Evolutionary conservation across 331 rosid genomes (phyloP), one percentile per base, ranked within the genome.

Genomic region (Spiraea crenata): DNA sequence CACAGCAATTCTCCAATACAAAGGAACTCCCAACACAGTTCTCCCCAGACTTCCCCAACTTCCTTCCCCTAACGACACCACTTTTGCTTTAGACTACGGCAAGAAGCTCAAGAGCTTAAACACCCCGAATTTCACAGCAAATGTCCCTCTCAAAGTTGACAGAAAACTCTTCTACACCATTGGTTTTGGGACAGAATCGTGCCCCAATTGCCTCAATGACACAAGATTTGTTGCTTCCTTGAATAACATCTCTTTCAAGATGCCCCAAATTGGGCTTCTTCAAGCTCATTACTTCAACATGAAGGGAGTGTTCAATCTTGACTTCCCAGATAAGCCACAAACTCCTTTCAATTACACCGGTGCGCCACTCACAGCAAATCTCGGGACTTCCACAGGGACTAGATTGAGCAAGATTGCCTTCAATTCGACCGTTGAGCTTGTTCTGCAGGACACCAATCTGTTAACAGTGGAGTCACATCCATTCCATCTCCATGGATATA

Each of bases 401-500:
- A 82, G 97, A 73, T 76, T 85, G 40, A 74, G 81, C 80, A 88
- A 86, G 83, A 71, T 91, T 78, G 83, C 83, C 19, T 88, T 85
- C 56, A 88, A 91, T 79, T 88, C 97, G 7, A 86, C 87, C 0
- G 86, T 88, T 52, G 92, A 91, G 83, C 51, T 91, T 47, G 91
- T 91, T 19, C 69, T 91, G 54, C 92, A 91, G 69, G 97, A 86
- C 66, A 88, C 96, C 1, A 88, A 85, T 75, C 85, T 88, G 63
- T 80, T 91, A 9, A 75, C 87, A 8, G 92, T 87, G 46, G 97
- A 86, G 71, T 83, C 96, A 3, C 97, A 91, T 71, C 92, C 97
- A 25, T 86, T 91, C 77, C 97, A 91, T 70, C 92, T 91, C 57
- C 97, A 91, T 72, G 97, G 97, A 17, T 88, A 88, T 80, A 85